A percentile compares a stretch with the other conserved stretches of the same genome.
phyloP scores from a whole-genome alignment of 1,284 basidiomycete genomes.

The Papiliotrema laurentii region DNA sequence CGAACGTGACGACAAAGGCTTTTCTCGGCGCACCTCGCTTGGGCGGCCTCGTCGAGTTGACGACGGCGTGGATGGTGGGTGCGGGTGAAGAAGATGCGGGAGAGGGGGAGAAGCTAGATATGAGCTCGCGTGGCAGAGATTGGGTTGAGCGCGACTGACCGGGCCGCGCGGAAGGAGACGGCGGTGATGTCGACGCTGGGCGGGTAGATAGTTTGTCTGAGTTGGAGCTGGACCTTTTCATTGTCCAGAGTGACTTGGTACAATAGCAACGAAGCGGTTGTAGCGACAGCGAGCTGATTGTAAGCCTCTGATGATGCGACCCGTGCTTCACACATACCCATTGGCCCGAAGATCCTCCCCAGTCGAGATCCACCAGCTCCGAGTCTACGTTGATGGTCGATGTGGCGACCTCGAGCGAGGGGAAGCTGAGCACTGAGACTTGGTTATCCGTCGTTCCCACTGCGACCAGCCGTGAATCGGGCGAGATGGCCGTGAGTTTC shows the following conservation, averaged over 20 bases:
- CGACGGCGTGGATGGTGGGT: conserved; percentile 62
- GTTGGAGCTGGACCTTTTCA: conserved; percentile 22
- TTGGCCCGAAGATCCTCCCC: conserved; percentile 35
- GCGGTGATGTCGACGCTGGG: conserved; percentile 35
- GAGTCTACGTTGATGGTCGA: conserved; percentile 22
- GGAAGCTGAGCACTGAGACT: conserved; percentile 63
- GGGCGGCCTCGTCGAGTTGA: conserved; percentile 57
- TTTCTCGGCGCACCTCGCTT: conserved; percentile 34
- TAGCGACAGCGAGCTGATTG: conserved; percentile 35
- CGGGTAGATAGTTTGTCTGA: conserved; percentile 36
- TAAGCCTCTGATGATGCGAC: neutral
- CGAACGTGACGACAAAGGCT: conserved; percentile 39
- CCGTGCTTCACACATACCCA: conserved; percentile 24
- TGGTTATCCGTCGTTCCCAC: conserved; percentile 44
- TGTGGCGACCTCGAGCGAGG: conserved; percentile 61
- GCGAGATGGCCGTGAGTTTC: conserved; percentile 44
- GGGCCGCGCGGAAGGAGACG: conserved; percentile 67
- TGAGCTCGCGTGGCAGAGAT: neutral
- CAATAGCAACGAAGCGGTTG: conserved; percentile 26
- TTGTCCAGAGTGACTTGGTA: conserved; percentile 24
- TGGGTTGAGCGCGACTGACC: conserved; percentile 49
- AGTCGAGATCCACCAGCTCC: conserved; percentile 43
- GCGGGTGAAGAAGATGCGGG: conserved; percentile 31
- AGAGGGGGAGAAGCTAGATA: conserved; percentile 58
- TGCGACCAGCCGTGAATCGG: conserved; percentile 26